Base-by-base conservation (phyloP, 768 basidiomycete genomes). In the Auricularia sp. region DNA sequence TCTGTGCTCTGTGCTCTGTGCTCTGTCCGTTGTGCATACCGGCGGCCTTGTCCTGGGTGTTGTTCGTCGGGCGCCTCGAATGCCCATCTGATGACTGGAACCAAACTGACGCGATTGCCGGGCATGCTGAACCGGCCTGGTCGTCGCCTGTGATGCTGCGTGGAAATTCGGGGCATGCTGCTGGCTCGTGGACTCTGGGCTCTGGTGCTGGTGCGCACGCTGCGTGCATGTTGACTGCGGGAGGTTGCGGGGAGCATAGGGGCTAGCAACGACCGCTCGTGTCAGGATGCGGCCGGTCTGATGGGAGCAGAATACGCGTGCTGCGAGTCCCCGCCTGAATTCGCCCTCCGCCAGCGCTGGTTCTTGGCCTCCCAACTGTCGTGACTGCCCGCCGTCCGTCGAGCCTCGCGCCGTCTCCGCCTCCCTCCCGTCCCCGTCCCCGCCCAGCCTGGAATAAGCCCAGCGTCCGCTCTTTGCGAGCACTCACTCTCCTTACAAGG, bases 391-490 rank as follows among this genome's bases (percentile, higher is more conserved):
- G 39, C 39, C 21, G 47, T 18, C 47, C 47, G 47, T 21, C 47
- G 18, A 10, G 18, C 18, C 11, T 21, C 18, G 11, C 21, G 18
- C 56, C 18, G 23, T 18, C 34, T 29, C 3, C 56, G 8, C 56
- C 56, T 59, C 56, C 56, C 8, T 18, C 29, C 33, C 14, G 23
- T 29, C 18, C 34, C 29, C 56, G 23, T 8, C 56, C 34, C 29
- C 56, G 11, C 23, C 56, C 14, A 23, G 6, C 56, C 23, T 59
- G 29, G 29, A 33, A 35, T 23, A 33, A 10, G 56, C 23, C 56
- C 47, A 59, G 56, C 56, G 56, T 59, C 56, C 14, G 56, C 56
- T 59, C 56, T 59, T 29, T 18, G 34, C 56, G 56, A 59, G 56
- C 56, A 59, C 56, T 7, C 56, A 59, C 56, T 6, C 23, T 59